Evolutionary conservation across 495 filamentous ascomycete genomes (phyloP).

Genomic region (Tuber umbilicatum): DNA sequence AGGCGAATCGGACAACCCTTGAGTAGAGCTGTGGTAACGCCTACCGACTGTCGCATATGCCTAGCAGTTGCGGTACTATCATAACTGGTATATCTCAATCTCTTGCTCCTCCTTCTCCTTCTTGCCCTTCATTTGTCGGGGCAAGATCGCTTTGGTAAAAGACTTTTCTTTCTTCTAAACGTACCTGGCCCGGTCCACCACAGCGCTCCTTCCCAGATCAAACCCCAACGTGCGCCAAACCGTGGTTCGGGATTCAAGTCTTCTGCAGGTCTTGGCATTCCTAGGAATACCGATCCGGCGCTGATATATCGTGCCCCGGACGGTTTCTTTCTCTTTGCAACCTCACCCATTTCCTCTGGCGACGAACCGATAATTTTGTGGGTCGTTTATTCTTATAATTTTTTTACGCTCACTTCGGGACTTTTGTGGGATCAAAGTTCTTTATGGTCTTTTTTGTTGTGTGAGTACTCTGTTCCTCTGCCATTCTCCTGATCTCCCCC

Average conservation of each 20-base stretch:
- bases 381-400: neutral
- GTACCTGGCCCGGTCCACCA: neutral
- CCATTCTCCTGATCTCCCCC: neutral
- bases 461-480: neutral
- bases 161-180: neutral
- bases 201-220: neutral
- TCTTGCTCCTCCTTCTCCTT: neutral
- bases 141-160: neutral
- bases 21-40: neutral
- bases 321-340: neutral
- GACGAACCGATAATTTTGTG: neutral
- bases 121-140: neutral
- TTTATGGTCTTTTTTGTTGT: neutral
- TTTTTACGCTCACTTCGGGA: neutral
- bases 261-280: neutral
- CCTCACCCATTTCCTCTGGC: neutral
- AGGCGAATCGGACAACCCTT: neutral
- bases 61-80: neutral
- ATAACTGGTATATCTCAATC: neutral
- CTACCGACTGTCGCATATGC: neutral
- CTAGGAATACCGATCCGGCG: neutral
- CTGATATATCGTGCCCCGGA: neutral
- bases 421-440: conserved; percentile 1
- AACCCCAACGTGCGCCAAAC: neutral
- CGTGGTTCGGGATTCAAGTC: neutral